These are phyloP conservation scores for Whalleya microplaca DNA, from an alignment of 2,329 filamentous ascomycete species.

Conservation along the genomic window DNA sequence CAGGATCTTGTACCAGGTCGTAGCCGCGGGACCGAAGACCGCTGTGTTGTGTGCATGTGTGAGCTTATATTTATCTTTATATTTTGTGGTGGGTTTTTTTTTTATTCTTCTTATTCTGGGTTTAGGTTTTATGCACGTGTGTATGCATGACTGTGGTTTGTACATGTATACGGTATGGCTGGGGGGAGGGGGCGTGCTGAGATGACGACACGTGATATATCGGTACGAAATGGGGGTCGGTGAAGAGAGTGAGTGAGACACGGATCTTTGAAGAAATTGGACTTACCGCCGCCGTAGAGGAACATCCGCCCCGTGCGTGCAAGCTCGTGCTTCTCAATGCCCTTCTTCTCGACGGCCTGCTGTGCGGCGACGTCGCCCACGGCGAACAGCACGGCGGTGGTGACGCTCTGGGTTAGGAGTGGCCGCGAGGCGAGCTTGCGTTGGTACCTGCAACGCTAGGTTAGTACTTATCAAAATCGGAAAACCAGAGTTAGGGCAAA, in stretches of 20 bases:
- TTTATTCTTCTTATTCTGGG: conserved; percentile 1
- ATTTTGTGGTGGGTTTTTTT: not conserved
- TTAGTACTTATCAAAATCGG: conserved; percentile 1
- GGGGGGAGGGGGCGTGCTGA: too few relatives aligned
- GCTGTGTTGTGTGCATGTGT: conserved; percentile 44
- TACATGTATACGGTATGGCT: too few relatives aligned
- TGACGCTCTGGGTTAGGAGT: conserved; percentile 86
- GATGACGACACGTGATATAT: not conserved
- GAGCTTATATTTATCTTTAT: too few relatives aligned
- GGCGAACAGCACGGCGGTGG: conserved; percentile 89
- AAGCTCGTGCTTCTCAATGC: conserved; percentile 74
- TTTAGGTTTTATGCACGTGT: not conserved
- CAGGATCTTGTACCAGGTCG: conserved; percentile 84
- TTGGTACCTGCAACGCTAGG: conserved; percentile 71
- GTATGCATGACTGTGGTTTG: too few relatives aligned
- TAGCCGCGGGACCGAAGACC: conserved; percentile 86
- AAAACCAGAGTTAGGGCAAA: not conserved
- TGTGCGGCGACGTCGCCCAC: conserved; percentile 91
- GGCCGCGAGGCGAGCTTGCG: conserved; percentile 78
- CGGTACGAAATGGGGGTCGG: not conserved
- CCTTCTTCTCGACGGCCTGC: conserved; percentile 84
- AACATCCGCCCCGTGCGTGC: conserved; percentile 77
- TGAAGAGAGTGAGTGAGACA: conserved; percentile 2
- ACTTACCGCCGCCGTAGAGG: conserved; percentile 75
- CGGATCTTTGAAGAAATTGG: conserved; percentile 3